Evolutionary conservation across 768 basidiomycete species (phyloP), one percentile per base, ranked within the genome.

Genomic region (Amanita rubescens): DNA sequence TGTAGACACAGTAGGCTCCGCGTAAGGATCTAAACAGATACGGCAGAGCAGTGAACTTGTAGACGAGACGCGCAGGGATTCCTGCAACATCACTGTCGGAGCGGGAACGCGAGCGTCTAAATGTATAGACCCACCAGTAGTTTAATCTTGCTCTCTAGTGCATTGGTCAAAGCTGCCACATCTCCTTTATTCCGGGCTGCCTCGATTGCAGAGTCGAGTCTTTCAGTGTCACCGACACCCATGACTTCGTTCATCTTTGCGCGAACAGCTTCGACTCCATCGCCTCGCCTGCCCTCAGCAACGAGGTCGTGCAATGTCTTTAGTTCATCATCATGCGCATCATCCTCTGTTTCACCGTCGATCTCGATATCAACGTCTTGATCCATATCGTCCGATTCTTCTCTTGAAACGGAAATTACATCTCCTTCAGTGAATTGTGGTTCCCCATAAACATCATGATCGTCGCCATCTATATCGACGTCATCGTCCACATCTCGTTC

Each of bases 381-480:
- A 5, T 72, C 68, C 19, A 66, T 59, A 22, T 61, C 62, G 25
- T 48, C 51, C n/a, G 59, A 61, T 6, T 59, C 54, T n/a, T 49
- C 59, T n/a, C 35, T 37, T 12, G 38, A 14, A 2, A 67, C 63
- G 45, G 70, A 71, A 11, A 87, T 67, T 32, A 90, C 70, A 60
- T 91, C 89, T 2, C 74, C 74, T 64, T 90, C 88, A 9, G 81
- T 84, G 64, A 92, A 92, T 62, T 92, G 90, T 0, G 77, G 74
- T 15, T 78, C 77, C 1, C 89, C 89, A 60, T 81, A 92, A 1
- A 75, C 60, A 3, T 63, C 76, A 51, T 81, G 75, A 62, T 89
- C 88, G 52, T 87, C 86, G 2, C 89, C 88, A 53, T 90, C 89
- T 9, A 90, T 71, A 54, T 92, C 90, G 9, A 91, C 73, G 43